Base-by-base conservation (phyloP, 2,329 filamentous ascomycete genomes). In the Pseudogymnoascus sp. region DNA sequence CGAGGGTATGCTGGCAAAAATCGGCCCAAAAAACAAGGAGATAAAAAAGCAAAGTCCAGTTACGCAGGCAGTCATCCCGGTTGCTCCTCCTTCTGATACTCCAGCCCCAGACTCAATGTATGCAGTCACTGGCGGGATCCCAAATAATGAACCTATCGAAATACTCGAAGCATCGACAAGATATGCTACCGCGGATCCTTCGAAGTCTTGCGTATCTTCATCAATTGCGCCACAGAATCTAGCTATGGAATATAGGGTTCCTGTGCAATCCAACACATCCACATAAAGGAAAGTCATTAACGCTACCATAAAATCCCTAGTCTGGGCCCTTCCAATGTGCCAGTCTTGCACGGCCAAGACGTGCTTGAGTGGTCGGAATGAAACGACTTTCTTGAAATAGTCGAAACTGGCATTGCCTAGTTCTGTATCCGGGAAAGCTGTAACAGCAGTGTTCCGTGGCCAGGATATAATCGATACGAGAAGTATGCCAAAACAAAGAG, bases 201-300 rank as follows among this genome's bases (percentile, higher is more conserved):
- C 90, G 65, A 96, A 96, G 71, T 96, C 91, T 70, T 92, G 87
- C 0, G 90, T 94, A 60, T 85, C 82, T 68, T 90, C 87, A 67
- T 96, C 89, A 70, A 95, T 87, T 62, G 89, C 84, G 55, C 89
- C 85, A 67, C 87, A 87, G 74, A 93, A 94, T 27, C 87, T 86
- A 15, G 91, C 91, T 90, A 96, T 95, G 18, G 89, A 89, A 76
- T 95, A 96, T 64, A 95, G 78, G 0, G 90, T 95, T 68, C 90
- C 91, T 0, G 91, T 96, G 67, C 85, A 87, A 74, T 95, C 91
- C 45, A 96, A 83, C 64, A 96, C 93, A 70, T 96, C 91, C 66
- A 95, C 90, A 70, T 96, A 95, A 21, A 95, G 80, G 76, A 96
- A 95, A 1, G 91, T 95, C 73, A 95, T 87, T 66, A 95, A 85